Conservation (phyloP, 2,329 filamentous ascomycete species). For the Neospermospora avenae region DNA sequence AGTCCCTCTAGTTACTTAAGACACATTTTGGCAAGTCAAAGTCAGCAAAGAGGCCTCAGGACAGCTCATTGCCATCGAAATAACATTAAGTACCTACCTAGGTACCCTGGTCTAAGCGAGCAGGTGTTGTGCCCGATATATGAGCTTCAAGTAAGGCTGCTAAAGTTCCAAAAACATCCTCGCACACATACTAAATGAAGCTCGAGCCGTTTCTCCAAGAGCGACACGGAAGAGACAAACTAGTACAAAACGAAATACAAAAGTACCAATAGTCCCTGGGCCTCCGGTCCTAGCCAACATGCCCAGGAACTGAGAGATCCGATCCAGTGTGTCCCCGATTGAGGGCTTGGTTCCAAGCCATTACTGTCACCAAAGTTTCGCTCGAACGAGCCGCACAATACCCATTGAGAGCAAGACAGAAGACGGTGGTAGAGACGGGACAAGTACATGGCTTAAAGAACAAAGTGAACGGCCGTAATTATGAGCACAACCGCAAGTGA, state of each 20-base stretch:
- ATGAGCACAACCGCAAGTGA: slow-evolving; percentile 1
- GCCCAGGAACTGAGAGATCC: slow-evolving; percentile 2
- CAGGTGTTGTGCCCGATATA: slow-evolving; percentile 10
- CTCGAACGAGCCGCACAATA: background rate
- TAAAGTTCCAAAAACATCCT: slow-evolving; percentile 24
- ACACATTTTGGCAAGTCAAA: background rate
- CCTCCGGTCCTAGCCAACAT: slow-evolving; percentile 2
- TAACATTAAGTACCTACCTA: slow-evolving; percentile 4
- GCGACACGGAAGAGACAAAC: background rate
- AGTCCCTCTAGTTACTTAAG: background rate
- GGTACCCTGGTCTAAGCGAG: slow-evolving; percentile 9
- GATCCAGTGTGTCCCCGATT: slow-evolving; percentile 6
- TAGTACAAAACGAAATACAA: slow-evolving; percentile 18
- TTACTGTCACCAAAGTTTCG: background rate
- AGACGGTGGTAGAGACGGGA: background rate
- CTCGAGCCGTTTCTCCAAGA: slow-evolving; percentile 1
- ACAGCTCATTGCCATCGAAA: background rate
- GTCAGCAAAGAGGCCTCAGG: background rate
- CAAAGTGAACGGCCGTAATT: background rate
- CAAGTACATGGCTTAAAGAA: background rate
- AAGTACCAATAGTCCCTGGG: slow-evolving; percentile 12
- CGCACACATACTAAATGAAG: slow-evolving; percentile 18
- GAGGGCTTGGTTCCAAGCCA: background rate
- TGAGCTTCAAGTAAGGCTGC: slow-evolving; percentile 15
- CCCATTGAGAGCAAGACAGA: background rate